Evolutionary conservation across 805 yeast species (phyloP), one percentile per base, ranked within the genome.

Genomic region (Saccharomyces cerevisiae): DNA sequence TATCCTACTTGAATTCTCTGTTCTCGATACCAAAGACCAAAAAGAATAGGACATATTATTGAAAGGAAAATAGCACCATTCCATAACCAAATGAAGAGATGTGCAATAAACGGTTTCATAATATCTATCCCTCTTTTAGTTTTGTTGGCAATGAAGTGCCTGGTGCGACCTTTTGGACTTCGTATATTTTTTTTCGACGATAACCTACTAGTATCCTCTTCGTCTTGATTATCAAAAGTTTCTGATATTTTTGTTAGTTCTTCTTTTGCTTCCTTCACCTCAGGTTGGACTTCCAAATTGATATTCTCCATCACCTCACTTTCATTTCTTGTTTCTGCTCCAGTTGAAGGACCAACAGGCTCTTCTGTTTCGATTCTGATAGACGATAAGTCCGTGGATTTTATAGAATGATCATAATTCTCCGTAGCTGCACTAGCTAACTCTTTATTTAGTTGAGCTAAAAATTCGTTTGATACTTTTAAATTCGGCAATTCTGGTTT

Each of bases 1-100:
- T 81, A 89, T 0, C 96, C 96, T 47, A 82, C 75, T 36, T 79
- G 70, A 14, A 78, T 62, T 47, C 79, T 75, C 64, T 85, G 85
- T 55, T 84, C 83, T 47, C 85, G 72, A 69, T 82, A 84, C 84
- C 87, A 80, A 54, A 77, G 70, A 0, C 72, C 74, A 59, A 75
- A 73, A 10, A 78, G 61, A 0, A 76, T 73, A 10, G 70, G 55
- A 0, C 68, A 41, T 1, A 76, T 66, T 10, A 80, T 46, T 1
- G 68, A 28, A 28, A 72, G 36, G 68, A 78, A 73, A 9, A 70
- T 22, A 8, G 24, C 43, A 21, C 4, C 9, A 17, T 36, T 36
- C 43, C 43, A 36, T 17, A 36, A 4, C 43, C 43, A 36, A 36
- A 36, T 36, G 11, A 36, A 17, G 9, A 17, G 24, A 8, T 36